Evolutionary conservation across 208 protist species (phyloP), one percentile per base, ranked within the genome.

Genomic region (Herpetomonas samuelpessoai): DNA sequence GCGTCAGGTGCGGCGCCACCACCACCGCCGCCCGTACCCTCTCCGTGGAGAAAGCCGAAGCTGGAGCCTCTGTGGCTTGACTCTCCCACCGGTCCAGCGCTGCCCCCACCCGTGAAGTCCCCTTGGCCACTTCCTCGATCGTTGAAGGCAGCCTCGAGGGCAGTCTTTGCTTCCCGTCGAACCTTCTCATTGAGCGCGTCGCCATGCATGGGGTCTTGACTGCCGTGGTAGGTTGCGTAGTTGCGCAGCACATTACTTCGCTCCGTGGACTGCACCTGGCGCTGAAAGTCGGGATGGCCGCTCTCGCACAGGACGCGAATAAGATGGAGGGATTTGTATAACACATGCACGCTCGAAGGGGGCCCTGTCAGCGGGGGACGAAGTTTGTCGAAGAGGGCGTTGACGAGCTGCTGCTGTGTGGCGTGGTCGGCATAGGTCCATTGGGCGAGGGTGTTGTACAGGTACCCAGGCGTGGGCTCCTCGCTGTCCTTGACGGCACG

Each of bases 121-220:
- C 44, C 44, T 9, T 4, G 44, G 16, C 16, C 10, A 19, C 22
- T 22, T 3, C 44, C 4, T 25, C 48, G 69, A n/a, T 71, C 48
- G 35, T 49, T 50, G 46, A 90, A 92, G 14, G 77, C 50, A 12
- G 69, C 74, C 31, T 88, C 63, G 14, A 93, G 56, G 2, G 74
- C 79, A 0, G 75, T 66, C 24, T 70, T 64, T 16, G 82, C 77
- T 41, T 81, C 74, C 14, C 62, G 48, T 16, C 74, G 68, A 35
- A 93, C 82, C 50, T 80, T 80, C 54, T 84, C 81, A 66, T 88
- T 91, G 27, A 78, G 70, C 26, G 47, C 50, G 65, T 91, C 79
- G 26, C 69, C 84, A 54, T 76, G 76, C 19, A 66, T 57, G 26
- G 63, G 28, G 47, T 88, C 79, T 18, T 50, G 56, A 16, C 52